phyloP scores from a whole-genome alignment of 495 filamentous ascomycete genomes.

The Penicillium salamii region DNA sequence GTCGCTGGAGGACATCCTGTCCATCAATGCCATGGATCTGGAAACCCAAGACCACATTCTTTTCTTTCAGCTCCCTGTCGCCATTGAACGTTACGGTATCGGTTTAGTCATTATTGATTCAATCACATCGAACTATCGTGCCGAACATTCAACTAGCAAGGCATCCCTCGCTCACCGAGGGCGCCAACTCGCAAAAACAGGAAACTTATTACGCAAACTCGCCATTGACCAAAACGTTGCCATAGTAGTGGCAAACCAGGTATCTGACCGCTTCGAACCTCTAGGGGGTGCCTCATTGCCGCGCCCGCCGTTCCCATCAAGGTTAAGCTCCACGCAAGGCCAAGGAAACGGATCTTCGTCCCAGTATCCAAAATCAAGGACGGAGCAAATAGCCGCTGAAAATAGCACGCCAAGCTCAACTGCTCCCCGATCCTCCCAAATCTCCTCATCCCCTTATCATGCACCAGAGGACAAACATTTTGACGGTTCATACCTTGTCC shows the following conservation, averaged over 20 bases:
- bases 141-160: slow-evolving; percentile 60
- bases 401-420: not conserved
- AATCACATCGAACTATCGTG: slow-evolving; percentile 90
- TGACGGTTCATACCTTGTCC: slow-evolving; percentile 40
- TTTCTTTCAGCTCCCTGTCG: slow-evolving; percentile 82
- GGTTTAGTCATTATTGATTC: slow-evolving; percentile 85
- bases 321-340: slow-evolving; percentile 10
- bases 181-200: slow-evolving; percentile 69
- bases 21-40: slow-evolving; percentile 83
- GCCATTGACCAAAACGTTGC: slow-evolving; percentile 72
- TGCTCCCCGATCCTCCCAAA: slow-evolving; percentile 27
- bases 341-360: slow-evolving; percentile 20
- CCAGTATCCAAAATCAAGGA: slow-evolving; percentile 16
- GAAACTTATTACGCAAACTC: slow-evolving; percentile 70
- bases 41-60: slow-evolving; percentile 96
- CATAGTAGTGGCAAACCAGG: slow-evolving; percentile 91
- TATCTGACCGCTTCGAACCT: slow-evolving; percentile 77
- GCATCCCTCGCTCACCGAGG: slow-evolving; percentile 48
- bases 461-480: slow-evolving; percentile 36
- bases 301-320: slow-evolving; percentile 13
- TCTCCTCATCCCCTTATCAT: slow-evolving; percentile 29
- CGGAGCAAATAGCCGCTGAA: not conserved
- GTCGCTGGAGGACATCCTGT: slow-evolving; percentile 66
- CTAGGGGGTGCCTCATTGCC: slow-evolving; percentile 4
- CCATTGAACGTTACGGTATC: slow-evolving; percentile 68